Evolutionary conservation across 805 yeast species (phyloP).

Genomic region (Metschnikowia picachoensis): DNA sequence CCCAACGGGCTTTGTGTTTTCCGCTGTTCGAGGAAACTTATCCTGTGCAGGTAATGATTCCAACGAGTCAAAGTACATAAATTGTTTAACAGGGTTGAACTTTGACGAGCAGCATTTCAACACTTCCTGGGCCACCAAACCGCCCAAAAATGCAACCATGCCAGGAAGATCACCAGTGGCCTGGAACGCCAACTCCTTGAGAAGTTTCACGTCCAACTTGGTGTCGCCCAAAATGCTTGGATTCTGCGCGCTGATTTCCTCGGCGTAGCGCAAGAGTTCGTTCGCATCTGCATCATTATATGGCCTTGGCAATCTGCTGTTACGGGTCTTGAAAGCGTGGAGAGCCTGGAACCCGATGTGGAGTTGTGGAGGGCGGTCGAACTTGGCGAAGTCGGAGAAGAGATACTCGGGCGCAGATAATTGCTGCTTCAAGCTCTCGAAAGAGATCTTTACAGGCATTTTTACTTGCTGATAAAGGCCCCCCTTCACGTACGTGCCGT

Average conservation of each 20-base stretch:
- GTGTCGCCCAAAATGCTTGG: conserved; percentile 56
- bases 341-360: conserved; percentile 92
- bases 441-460: conserved; percentile 63
- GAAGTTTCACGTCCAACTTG: conserved; percentile 56
- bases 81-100: conserved; percentile 90
- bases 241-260: conserved; percentile 53
- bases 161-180: conserved; percentile 92
- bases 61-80: conserved; percentile 87
- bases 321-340: conserved; percentile 64
- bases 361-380: conserved; percentile 85
- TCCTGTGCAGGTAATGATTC: conserved; percentile 76
- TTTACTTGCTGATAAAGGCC: conserved; percentile 93
- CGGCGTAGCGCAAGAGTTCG: conserved; percentile 57
- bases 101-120: conserved; percentile 94
- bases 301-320: conserved; percentile 72
- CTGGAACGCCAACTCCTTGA: conserved; percentile 74
- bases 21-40: conserved; percentile 58
- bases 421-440: conserved; percentile 62
- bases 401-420: conserved; percentile 73
- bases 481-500: conserved; percentile 70
- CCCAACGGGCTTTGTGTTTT: conserved; percentile 68
- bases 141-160: conserved; percentile 85
- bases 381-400: conserved; percentile 87
- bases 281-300: conserved; percentile 69
- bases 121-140: conserved; percentile 93